Conservation (phyloP, 176 grass and related monocot genomes). For the Miscanthus lutarioriparius region DNA sequence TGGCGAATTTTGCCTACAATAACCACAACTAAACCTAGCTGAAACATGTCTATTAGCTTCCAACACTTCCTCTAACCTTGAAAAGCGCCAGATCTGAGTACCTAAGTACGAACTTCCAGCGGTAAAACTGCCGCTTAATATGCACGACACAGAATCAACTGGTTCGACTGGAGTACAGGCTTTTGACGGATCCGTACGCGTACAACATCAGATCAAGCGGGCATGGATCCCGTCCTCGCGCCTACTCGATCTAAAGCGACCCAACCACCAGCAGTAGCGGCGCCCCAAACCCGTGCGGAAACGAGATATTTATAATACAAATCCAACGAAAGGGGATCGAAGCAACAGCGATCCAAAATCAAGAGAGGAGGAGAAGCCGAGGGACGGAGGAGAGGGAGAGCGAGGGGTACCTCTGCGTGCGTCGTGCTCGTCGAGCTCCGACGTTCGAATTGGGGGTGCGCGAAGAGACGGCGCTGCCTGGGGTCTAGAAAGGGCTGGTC, state of each 20-base stretch:
- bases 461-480: neutral
- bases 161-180: neutral
- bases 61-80: neutral
- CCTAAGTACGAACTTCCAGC: neutral
- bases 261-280: neutral
- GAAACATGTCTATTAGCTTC: neutral
- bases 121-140: neutral
- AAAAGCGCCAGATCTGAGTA: slow-evolving; percentile 21
- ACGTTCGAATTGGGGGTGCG: slow-evolving; percentile 10
- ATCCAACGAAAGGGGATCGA: neutral
- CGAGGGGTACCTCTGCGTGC: slow-evolving; percentile 30
- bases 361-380: neutral
- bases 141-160: neutral
- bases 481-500: slow-evolving; percentile 6
- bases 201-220: neutral
- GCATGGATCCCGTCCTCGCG: neutral
- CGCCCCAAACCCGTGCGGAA: neutral
- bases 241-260: neutral
- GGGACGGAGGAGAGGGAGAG: neutral
- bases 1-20: neutral
- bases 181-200: neutral
- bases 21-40: neutral
- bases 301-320: neutral
- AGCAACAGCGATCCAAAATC: neutral
- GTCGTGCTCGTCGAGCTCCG: slow-evolving; percentile 24